These are phyloP conservation scores for Skeletonema costatum DNA, from an alignment of 108 stramenopile species.

Conservation along the genomic window DNA sequence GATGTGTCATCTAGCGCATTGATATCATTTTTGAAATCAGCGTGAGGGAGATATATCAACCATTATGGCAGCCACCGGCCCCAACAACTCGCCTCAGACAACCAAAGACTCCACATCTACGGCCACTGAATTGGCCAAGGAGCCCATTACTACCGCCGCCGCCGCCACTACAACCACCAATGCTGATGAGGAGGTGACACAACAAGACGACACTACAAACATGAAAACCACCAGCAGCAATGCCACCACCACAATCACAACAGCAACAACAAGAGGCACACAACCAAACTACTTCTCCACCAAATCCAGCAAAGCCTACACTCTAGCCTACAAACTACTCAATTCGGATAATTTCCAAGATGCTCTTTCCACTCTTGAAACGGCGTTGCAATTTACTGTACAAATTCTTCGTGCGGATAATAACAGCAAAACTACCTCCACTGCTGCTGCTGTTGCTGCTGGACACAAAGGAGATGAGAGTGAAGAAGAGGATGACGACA, in stretches of 20 bases:
- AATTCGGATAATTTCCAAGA: slow-evolving; percentile 59
- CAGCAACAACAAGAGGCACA: not conserved
- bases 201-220: not conserved
- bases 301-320: slow-evolving; percentile 50
- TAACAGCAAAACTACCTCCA: not conserved
- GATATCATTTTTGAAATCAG: too few species aligned
- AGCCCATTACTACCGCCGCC: not conserved
- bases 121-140: not conserved
- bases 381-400: not conserved
- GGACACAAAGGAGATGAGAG: not conserved
- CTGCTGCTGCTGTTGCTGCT: not conserved
- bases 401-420: not conserved
- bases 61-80: slow-evolving; percentile 34
- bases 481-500: slow-evolving; percentile 15
- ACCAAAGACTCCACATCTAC: not conserved
- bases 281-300: slow-evolving; percentile 50
- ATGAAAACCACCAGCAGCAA: not conserved
- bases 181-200: not conserved
- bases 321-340: slow-evolving; percentile 53
- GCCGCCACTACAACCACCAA: not conserved
- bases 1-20: too few species aligned
- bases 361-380: slow-evolving; percentile 55
- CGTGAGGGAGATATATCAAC: too few species aligned
- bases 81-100: slow-evolving; percentile 19
- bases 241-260: not conserved